Conservation (phyloP, 148 eudicot species). For the Tetragonia tetragonoides region DNA sequence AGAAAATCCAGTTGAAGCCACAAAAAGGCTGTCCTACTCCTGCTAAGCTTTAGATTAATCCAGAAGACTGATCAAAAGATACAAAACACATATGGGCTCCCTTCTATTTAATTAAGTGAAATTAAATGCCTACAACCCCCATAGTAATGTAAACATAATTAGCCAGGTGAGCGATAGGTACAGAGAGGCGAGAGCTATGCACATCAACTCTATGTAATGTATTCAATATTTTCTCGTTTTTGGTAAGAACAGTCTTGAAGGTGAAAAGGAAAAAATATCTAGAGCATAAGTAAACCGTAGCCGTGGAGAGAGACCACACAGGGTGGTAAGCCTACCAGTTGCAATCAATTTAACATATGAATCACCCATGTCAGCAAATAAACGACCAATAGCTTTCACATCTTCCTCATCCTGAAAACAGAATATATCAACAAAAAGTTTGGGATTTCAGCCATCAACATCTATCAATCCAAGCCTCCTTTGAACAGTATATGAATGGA, state of each 20-base stretch:
- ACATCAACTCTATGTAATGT: neutral
- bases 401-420: constrained; percentile 90
- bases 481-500: no score
- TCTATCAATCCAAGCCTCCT: neutral
- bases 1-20: neutral
- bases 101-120: neutral
- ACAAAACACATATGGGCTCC: neutral
- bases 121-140: neutral
- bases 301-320: neutral
- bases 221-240: neutral
- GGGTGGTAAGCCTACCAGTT: constrained; percentile 53
- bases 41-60: neutral
- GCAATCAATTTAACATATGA: constrained; percentile 93
- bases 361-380: constrained; percentile 98
- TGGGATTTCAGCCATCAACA: neutral
- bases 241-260: neutral
- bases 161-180: neutral
- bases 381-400: constrained; percentile 94
- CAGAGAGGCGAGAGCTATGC: neutral
- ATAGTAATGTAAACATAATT: neutral
- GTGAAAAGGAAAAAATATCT: neutral
- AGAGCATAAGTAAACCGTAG: constrained; percentile 12
- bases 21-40: neutral
- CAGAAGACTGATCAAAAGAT: neutral
- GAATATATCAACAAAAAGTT: constrained; percentile 15